Evolutionary conservation across 129 eudicot genomes (phyloP), one percentile per base, ranked within the genome.

Genomic region (Sambucus nigra): DNA sequence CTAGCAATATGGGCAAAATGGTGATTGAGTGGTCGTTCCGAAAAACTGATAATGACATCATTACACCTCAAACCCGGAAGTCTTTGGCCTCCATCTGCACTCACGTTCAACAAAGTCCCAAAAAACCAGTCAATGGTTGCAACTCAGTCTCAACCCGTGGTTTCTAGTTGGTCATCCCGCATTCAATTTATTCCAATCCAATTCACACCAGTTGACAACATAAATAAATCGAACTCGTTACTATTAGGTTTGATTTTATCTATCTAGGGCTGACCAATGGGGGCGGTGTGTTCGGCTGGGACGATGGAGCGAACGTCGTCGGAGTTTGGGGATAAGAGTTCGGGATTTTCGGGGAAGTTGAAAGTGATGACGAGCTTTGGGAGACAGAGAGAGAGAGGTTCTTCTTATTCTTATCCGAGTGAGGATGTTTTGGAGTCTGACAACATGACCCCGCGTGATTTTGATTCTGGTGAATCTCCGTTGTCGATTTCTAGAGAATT

Each of bases 281-380:
- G 96, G 68, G 96, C 81, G 17, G 86, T 84, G 46, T 88, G 96
- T 67, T 72, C 91, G 0, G 89, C 76, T 15, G 94, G 96, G 55
- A 75, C 81, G 32, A 40, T 72, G 47, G 75, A 70, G 67, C 13
- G 4, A 53, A 40, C 63, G 61, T 59, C 53, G 62, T 41, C 65
- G 16, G 73, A 76, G 23, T 57, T 18, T 38, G 27, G 63, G 3
- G 72, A 47, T 23, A 76, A 57, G 58, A 49, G 55, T 42, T 63
- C 72, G 0, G 81, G 84, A 19, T 76, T 80, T 75, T 80, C 89
- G 0, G 87, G 84, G 55, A 88, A 80, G 73, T 63, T 88, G 51
- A 80, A 78, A 60, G 69, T 86, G 4, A 53, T 69, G 0, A 69
- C 31, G 67, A 82, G 86, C 51, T 81, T 81, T 57, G 77, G 71